Evolutionary conservation across 805 yeast genomes (phyloP).

Genomic region (Ogataea zsoltii): DNA sequence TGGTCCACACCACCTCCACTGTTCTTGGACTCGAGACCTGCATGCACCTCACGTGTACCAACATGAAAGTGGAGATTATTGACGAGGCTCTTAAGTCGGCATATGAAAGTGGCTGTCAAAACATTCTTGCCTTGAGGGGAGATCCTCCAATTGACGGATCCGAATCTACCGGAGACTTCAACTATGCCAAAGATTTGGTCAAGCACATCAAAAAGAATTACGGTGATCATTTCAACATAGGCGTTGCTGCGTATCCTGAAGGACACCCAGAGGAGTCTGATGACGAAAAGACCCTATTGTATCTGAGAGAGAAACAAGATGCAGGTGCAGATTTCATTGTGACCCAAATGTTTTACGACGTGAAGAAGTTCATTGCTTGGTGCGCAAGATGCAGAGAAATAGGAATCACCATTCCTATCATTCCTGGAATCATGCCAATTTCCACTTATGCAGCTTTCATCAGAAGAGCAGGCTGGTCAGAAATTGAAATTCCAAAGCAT

Average conservation of each 20-base stretch:
- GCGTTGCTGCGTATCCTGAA: conserved; percentile 97
- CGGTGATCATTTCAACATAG: conserved; percentile 90
- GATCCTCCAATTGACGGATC: conserved; percentile 85
- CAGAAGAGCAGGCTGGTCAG: conserved; percentile 95
- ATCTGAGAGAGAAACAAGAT: conserved; percentile 84
- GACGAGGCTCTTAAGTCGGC: conserved; percentile 87
- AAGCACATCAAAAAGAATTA: conserved; percentile 70
- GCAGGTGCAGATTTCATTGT: conserved; percentile 93
- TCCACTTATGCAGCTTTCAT: conserved; percentile 91
- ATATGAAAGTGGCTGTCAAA: conserved; percentile 89
- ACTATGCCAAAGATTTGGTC: conserved; percentile 85
- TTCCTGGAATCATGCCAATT: conserved; percentile 99
- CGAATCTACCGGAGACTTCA: conserved; percentile 80
- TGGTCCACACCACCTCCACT: conserved; percentile 87
- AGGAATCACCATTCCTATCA: conserved; percentile 82
- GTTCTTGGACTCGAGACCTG: conserved; percentile 93
- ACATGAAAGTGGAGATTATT: conserved; percentile 79
- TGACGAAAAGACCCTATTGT: conserved; percentile 51
- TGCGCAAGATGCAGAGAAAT: conserved; percentile 63
- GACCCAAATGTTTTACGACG: conserved; percentile 97
- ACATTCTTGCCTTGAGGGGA: conserved; percentile 91
- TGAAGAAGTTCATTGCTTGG: conserved; percentile 82
- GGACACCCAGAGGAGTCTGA: conserved; percentile 90
- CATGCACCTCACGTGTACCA: conserved; percentile 97
- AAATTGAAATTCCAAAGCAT: conserved; percentile 72